phyloP scores from a whole-genome alignment of 2,329 filamentous ascomycete genomes.

The Fusarium oxysporum region DNA sequence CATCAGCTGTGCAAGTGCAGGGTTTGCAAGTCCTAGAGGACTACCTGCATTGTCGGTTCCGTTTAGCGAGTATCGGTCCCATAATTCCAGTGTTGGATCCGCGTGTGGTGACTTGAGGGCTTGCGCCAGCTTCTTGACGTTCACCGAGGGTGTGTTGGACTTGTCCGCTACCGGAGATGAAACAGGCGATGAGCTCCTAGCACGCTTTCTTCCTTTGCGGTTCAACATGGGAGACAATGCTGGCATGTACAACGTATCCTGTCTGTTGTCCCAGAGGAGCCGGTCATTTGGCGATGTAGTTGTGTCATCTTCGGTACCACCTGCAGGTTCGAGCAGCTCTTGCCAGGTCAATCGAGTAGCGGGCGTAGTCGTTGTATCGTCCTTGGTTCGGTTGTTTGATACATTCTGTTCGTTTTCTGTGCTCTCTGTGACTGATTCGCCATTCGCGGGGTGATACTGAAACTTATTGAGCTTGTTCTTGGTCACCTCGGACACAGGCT shows the following conservation, averaged over 20 bases:
- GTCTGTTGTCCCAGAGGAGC: slow-evolving; percentile 69
- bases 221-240: slow-evolving; percentile 61
- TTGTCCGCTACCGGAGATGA: slow-evolving; percentile 71
- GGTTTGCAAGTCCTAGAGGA: slow-evolving; percentile 62
- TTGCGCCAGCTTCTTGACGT: slow-evolving; percentile 68
- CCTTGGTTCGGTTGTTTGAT: slow-evolving; percentile 21
- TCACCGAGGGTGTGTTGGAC: slow-evolving; percentile 59
- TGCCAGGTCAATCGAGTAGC: slow-evolving; percentile 66
- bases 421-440: slow-evolving; percentile 31
- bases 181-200: slow-evolving; percentile 78
- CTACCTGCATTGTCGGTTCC: slow-evolving; percentile 55
- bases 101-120: slow-evolving; percentile 74
- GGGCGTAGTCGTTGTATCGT: slow-evolving; percentile 56
- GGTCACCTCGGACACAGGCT: slow-evolving; percentile 67
- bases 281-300: slow-evolving; percentile 69
- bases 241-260: slow-evolving; percentile 54
- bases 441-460: slow-evolving; percentile 50
- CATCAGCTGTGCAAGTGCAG: slow-evolving; percentile 72
- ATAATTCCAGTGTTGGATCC: slow-evolving; percentile 79
- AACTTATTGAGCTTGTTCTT: slow-evolving; percentile 72
- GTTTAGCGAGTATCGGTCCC: slow-evolving; percentile 76
- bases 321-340: slow-evolving; percentile 64
- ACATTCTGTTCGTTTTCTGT: slow-evolving; percentile 25
- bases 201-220: slow-evolving; percentile 71
- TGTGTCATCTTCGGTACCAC: slow-evolving; percentile 57